Evolutionary conservation across 257 asterid species (phyloP), one percentile per base, ranked within the genome.

Genomic region (Cordia subcordata): DNA sequence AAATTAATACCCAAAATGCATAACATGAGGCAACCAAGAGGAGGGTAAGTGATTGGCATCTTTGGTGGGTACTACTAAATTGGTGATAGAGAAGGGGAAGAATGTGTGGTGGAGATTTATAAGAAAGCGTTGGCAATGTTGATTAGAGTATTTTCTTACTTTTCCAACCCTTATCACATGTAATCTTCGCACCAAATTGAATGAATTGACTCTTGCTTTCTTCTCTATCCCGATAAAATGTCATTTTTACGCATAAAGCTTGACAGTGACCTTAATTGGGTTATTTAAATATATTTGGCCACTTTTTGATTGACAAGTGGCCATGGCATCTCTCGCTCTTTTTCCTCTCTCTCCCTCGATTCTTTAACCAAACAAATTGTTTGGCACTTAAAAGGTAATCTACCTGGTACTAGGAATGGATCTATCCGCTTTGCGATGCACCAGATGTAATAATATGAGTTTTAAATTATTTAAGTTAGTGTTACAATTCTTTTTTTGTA

Each of bases 191-290:
- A 61, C 61, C 57, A 46, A 55, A 22, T 8, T 38, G 23, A 47
- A 21, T 38, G 23, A 47, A 21, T 33, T 47, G 59, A 37, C 54
- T 19, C 23, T 22, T 13, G 11, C 49, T 10, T 13, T 14, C 39
- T 13, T 42, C 47, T 27, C 20, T 42, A 20, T 32, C 57, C 4
- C 37, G 16, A 42, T 8, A 15, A 56, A 73, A 60, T 58, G 72
- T 68, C 71, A 20, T 49, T 64, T 59, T 58, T 42, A 68, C 74
- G 60, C 64, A 60, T 67, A 52, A 52, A 72, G 72, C 59, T 67
- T 23, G 74, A 68, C 60, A 53, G 11, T 49, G 63, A 63, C 53
- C 40, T 8, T 12, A 62, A 45, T 40, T n/a, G n/a, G n/a, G 39
- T 21, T 10, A 22, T 27, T 22, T 44, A 42, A n/a, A n/a, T 11